phyloP scores from a whole-genome alignment of 2,329 filamentous ascomycete species.

The Fonsecaea pugnacius region DNA sequence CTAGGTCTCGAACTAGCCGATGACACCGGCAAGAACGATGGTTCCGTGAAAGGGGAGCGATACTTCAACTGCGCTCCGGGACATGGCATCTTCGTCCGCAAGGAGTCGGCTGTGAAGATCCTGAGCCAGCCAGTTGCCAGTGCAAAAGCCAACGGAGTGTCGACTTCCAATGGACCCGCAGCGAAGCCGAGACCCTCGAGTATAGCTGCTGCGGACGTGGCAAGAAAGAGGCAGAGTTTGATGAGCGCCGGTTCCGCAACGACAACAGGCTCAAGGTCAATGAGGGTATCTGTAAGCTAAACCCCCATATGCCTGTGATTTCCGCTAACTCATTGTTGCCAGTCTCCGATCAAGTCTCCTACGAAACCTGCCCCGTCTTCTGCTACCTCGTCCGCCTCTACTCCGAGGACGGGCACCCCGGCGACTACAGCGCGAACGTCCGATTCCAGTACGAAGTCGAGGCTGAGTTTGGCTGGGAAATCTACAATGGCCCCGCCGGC shows the following conservation, averaged over 20 bases:
- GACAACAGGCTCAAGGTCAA: constrained; percentile 42
- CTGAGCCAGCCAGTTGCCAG: constrained; percentile 55
- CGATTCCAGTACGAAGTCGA: constrained; percentile 54
- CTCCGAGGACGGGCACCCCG: constrained; percentile 68
- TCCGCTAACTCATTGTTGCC: constrained; percentile 28
- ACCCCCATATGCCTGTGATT: background rate
- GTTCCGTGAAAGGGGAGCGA: constrained; percentile 80
- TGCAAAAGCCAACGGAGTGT: constrained; percentile 37
- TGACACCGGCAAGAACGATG: constrained; percentile 87
- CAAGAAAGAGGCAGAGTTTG: constrained; percentile 67
- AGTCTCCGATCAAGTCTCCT: constrained; percentile 80
- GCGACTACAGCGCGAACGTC: constrained; percentile 57
- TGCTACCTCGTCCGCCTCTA: constrained; percentile 59
- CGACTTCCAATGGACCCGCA: constrained; percentile 40
- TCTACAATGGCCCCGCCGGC: constrained; percentile 71
- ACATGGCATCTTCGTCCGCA: constrained; percentile 85
- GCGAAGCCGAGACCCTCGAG: constrained; percentile 47
- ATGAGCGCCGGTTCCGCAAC: constrained; percentile 67
- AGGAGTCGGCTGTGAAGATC: constrained; percentile 66
- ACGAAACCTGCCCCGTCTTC: constrained; percentile 68
- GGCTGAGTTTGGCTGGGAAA: constrained; percentile 61
- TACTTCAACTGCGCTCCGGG: constrained; percentile 79
- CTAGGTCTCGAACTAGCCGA: constrained; percentile 86
- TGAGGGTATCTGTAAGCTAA: constrained; percentile 42
- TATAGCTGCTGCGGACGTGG: constrained; percentile 58